Base-by-base conservation (phyloP, 495 filamentous ascomycete species). In the Amorphotheca resinae region DNA sequence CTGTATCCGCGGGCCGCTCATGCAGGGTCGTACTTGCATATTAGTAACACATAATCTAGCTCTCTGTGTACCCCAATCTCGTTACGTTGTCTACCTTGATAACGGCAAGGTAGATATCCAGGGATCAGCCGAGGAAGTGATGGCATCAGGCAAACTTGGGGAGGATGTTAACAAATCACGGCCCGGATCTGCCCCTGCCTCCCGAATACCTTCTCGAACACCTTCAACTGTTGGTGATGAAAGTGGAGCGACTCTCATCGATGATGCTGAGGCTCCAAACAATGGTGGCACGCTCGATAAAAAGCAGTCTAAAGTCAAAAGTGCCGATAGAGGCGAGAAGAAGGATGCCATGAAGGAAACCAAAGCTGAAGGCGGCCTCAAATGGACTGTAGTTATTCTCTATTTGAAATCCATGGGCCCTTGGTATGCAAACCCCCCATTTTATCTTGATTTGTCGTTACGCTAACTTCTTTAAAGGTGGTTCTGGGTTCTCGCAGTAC, bases 31-130 rank as follows among this genome's bases (percentile, higher is more conserved):
- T 30, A 95, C 91, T 28, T 96, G 93, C 60, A 86, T 99, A 20
- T 67, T 99, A 34, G 89, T 99, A n/a, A 95, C 91, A 1, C 91
- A 99, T 63, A 99, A 95, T 53, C 72, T 88, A 28, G 73, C 81
- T 4, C 70, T 99, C 16, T 87, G 85, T 54, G 79, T 85, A 8
- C 86, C 88, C 26, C 64, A 70, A 22, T 76, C 91, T 0, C 72
- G 82, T 25, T 80, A 82, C 50, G 83, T 94, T 11, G 81, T 96
- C 8, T 73, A 83, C 3, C 69, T 99, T 22, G 81, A 86, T 41
- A 96, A 96, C 53, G 93, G 93, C 5, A 81, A 78, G 39, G 68
- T 96, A 15, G 59, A 71, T 7, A 69, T 73, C 6, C 85, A 95
- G 56, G 93, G 93, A 12, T 64, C 73, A 9, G 71, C 88, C 1